phyloP scores from a whole-genome alignment of 371 early-diverging fungal genomes.

The Rhizopus microsporus region DNA sequence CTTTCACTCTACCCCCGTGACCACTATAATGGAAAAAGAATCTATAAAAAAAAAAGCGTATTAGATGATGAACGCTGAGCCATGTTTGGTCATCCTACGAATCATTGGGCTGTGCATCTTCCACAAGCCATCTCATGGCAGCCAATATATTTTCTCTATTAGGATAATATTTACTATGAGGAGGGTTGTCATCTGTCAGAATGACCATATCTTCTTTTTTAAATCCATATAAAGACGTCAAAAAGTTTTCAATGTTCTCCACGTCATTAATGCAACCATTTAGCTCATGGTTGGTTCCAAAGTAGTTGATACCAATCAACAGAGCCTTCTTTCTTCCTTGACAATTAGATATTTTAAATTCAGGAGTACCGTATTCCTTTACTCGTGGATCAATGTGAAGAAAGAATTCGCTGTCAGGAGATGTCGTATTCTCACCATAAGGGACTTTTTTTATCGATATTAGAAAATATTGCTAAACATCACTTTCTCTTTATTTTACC shows the following conservation, averaged over 20 bases:
- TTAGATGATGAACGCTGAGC: neutral
- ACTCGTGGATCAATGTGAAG: conserved; percentile 37
- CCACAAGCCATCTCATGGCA: conserved; percentile 88
- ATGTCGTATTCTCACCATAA: conserved; percentile 16
- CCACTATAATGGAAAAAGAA: conserved; percentile 91
- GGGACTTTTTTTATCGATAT: conserved; percentile 22
- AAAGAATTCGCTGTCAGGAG: conserved; percentile 17
- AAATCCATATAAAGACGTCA: conserved; percentile 67
- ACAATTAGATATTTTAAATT: conserved; percentile 66
- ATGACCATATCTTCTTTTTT: conserved; percentile 72
- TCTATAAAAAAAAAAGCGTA: conserved; percentile 22
- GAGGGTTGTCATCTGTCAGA: conserved; percentile 83
- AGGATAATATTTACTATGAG: conserved; percentile 67
- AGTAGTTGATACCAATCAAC: conserved; percentile 93
- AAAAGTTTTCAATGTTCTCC: conserved; percentile 75
- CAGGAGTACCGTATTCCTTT: conserved; percentile 19
- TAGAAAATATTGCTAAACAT: neutral
- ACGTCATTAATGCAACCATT: conserved; percentile 92
- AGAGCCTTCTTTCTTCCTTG: conserved; percentile 78
- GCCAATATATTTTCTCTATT: conserved; percentile 78
- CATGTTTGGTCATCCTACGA: conserved; percentile 39
- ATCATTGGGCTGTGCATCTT: conserved; percentile 80
- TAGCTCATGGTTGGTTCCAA: conserved; percentile 65
- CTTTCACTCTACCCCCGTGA: conserved; percentile 77
- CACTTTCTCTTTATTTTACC: conserved; percentile 14